A percentile compares a stretch with the other conserved stretches of the same genome.
phyloP scores from a whole-genome alignment of 1,139 yeast species.

The Suhomyces taliae region DNA sequence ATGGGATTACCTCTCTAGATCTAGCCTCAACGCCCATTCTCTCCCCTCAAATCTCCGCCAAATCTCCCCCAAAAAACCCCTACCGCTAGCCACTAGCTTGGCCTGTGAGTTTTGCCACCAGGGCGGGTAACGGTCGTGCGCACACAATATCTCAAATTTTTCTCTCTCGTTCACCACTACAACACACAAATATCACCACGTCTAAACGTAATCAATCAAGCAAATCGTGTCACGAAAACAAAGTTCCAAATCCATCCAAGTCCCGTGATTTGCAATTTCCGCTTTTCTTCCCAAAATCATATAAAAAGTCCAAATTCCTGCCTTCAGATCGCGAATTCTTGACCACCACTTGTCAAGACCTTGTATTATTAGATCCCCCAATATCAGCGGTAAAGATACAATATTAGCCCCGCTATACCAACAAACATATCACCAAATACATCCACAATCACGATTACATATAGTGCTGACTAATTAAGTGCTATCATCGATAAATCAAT shows the following conservation, averaged over 20 bases:
- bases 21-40: too few species aligned
- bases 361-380: neutral
- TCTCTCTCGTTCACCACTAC: neutral
- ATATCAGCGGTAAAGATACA: neutral
- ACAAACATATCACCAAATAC: too few species aligned
- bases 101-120: neutral
- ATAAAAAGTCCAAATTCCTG: neutral
- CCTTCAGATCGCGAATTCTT: neutral
- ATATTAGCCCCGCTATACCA: too few species aligned
- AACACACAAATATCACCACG: neutral
- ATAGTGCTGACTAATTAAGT: too few species aligned
- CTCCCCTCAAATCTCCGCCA: too few species aligned
- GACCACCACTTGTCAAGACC: neutral
- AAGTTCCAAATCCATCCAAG: neutral
- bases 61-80: too few species aligned
- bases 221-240: neutral
- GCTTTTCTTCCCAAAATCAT: neutral
- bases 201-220: neutral
- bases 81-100: too few species aligned
- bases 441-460: too few species aligned
- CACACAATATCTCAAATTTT: neutral
- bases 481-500: too few species aligned
- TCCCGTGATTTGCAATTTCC: neutral
- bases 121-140: neutral
- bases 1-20: too few species aligned